Base-by-base conservation (phyloP, 208 protist species). In the Entamoeba invadens region DNA sequence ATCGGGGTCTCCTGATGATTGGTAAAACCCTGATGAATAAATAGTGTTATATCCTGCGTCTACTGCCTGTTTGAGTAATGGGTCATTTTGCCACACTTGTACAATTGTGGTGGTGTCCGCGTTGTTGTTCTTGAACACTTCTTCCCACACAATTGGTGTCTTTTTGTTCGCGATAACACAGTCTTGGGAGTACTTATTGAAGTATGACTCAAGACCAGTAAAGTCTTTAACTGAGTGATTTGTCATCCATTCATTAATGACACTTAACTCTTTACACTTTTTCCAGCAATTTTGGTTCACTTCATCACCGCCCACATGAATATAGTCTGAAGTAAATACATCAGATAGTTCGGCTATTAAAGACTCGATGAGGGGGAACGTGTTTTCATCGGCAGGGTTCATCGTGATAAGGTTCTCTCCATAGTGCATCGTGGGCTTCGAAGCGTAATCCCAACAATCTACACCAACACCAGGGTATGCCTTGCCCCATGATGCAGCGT, bases 231-330 rank as follows among this genome's bases (percentile, higher is more conserved):
- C n/a, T n/a, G n/a, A n/a, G n/a, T n/a, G n/a, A n/a, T n/a, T n/a
- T n/a, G n/a, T n/a, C 91, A 92, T 92, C 42, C n/a, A 92, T 21
- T 92, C 35, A 18, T 45, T 14, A 47, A 92, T 46, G 1, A 31
- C 44, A n/a, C 0, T 10, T 42, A 42, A 77, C 38, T 77, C 57
- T 16, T 51, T 45, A 42, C 10, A 45, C 1, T 92, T 46, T n/a
- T 4, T 44, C 92, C 92, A 93, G 18, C 92, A 51, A 44, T 6
- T 68, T 4, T 42, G n/a, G 18, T 42, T 18, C 31, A 50, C 92
- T 42, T 95, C 94, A 91, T 95, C 94, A 18, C 45, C 94, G 5
- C 94, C 94, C n/a, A 95, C n/a, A 93, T 95, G 94, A 57, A 95
- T 5, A 46, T 92, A 95, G 35, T 44, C 18, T 44, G 18, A 31